Base-by-base conservation (phyloP, 2,329 filamentous ascomycete genomes). In the Chrysoporthe puriensis region DNA sequence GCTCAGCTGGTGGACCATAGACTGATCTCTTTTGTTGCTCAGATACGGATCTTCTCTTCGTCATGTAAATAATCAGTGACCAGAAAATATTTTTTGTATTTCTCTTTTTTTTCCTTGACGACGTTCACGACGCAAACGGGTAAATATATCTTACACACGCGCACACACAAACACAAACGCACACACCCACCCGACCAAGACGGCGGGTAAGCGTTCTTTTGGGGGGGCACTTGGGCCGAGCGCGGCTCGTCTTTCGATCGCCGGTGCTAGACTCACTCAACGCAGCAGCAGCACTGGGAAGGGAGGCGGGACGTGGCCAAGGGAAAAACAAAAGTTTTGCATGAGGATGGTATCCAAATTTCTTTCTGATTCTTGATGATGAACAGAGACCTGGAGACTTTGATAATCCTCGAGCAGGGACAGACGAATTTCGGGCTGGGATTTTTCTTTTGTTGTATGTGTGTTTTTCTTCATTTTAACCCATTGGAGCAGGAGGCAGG, bases 1-100 rank as follows among this genome's bases (percentile, higher is more conserved):
- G 26, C 26, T 7, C n/a, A 62, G 26, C 36, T 46, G 54, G 26
- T 26, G 4, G 52, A 18, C 21, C 46, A 64, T 42, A 43, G 60
- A 58, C 62, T 43, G 21, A 18, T 36, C 3, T 56, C 16, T 63
- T 43, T 16, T 59, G 18, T 59, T 50, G 48, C 62, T 69, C 40
- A 89, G 88, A 90, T 76, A 90, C 87, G 68, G 86, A 88, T 75
- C 76, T 90, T 59, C 79, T 88, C 72, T 90, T 89, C 74, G 85
- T 89, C 69, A 86, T 89, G 86, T 89, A 82, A 79, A 72, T 64
- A 44, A 60, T 42, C 16, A 13, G 26, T 6, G 13, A 26, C 32
- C 57, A 36, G 43, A 40, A 14, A 34, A 40, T 42, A 3, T 36
- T 57, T 16, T 40, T 42, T 36, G n/a, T n/a, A 40, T 42, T 8